Evolutionary conservation across 192 early-diverging fungal genomes (phyloP).

Genomic region (Backusella psychrophila): DNA sequence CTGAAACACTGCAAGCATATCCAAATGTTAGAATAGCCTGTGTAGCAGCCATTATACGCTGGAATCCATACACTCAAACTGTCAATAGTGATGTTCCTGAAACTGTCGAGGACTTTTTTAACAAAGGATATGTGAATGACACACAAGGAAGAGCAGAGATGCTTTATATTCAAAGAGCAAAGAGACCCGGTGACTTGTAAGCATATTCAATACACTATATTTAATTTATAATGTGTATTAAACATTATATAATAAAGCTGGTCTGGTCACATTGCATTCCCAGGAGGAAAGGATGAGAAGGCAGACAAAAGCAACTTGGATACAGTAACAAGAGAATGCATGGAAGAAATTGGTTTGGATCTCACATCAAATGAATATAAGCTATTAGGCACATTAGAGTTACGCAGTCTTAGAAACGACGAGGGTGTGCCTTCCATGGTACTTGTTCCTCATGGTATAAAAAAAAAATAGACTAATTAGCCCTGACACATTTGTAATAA

Average conservation of each 20-base stretch:
- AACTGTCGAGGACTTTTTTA: slow-evolving; percentile 14
- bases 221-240: too few relatives aligned
- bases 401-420: slow-evolving; percentile 6
- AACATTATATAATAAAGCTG: slow-evolving; percentile 11
- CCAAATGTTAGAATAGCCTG: slow-evolving; percentile 10
- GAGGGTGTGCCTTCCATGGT: slow-evolving; percentile 11
- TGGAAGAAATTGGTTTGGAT: slow-evolving; percentile 34
- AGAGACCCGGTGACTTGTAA: slow-evolving; percentile 23
- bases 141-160: slow-evolving; percentile 15
- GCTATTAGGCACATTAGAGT: slow-evolving; percentile 17
- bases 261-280: slow-evolving; percentile 33
- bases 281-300: slow-evolving; percentile 30
- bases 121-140: slow-evolving; percentile 19
- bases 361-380: slow-evolving; percentile 18
- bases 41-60: slow-evolving; percentile 14
- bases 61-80: not conserved
- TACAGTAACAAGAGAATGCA: slow-evolving; percentile 25
- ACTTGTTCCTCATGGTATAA: slow-evolving; percentile 27
- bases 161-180: slow-evolving; percentile 31
- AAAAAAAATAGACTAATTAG: not conserved
- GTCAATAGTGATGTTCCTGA: not conserved
- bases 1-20: too few relatives aligned
- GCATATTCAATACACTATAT: not conserved
- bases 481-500: not conserved
- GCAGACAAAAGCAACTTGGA: slow-evolving; percentile 22